Evolutionary conservation across 768 basidiomycete species (phyloP).

Genomic region (Hypholoma fasciculare): DNA sequence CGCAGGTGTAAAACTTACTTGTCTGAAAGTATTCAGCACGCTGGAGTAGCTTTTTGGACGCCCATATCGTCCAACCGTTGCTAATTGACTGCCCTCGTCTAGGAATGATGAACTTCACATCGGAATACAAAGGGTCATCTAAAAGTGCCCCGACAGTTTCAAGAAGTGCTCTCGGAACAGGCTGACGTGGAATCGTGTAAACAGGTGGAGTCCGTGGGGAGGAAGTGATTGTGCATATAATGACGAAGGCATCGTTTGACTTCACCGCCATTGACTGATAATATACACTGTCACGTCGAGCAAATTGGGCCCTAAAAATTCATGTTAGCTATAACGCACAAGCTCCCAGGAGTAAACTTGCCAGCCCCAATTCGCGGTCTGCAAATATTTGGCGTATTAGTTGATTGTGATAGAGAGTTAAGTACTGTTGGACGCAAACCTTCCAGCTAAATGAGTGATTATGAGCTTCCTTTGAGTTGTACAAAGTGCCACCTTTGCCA

Average conservation of each 20-base stretch:
- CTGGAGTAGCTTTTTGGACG: constrained; percentile 63
- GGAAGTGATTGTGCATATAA: constrained; percentile 78
- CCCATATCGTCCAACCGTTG: constrained; percentile 56
- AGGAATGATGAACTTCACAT: constrained; percentile 79
- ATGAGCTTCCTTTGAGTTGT: constrained; percentile 74
- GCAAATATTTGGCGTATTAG: background rate
- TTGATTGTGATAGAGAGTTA: background rate
- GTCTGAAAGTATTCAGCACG: constrained; percentile 79
- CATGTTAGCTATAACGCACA: background rate
- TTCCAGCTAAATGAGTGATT: constrained; percentile 83
- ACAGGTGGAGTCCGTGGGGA: constrained; percentile 54
- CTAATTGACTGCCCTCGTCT: constrained; percentile 34
- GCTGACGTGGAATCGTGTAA: constrained; percentile 43
- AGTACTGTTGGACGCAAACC: constrained; percentile 16
- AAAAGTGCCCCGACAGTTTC: constrained; percentile 73
- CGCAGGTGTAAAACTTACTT: constrained; percentile 40
- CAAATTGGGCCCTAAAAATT: constrained; percentile 69
- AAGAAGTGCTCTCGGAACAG: constrained; percentile 67
- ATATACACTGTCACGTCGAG: constrained; percentile 69
- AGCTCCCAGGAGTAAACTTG: constrained; percentile 23
- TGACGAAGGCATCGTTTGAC: constrained; percentile 67
- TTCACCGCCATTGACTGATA: constrained; percentile 54
- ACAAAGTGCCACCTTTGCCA: constrained; percentile 44
- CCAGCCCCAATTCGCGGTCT: constrained; percentile 93
- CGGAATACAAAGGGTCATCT: constrained; percentile 83